A percentile compares a stretch with the other conserved stretches of the same genome.
Evolutionary conservation across 129 eudicot species (phyloP).

Genomic region (Deinandra increscens): DNA sequence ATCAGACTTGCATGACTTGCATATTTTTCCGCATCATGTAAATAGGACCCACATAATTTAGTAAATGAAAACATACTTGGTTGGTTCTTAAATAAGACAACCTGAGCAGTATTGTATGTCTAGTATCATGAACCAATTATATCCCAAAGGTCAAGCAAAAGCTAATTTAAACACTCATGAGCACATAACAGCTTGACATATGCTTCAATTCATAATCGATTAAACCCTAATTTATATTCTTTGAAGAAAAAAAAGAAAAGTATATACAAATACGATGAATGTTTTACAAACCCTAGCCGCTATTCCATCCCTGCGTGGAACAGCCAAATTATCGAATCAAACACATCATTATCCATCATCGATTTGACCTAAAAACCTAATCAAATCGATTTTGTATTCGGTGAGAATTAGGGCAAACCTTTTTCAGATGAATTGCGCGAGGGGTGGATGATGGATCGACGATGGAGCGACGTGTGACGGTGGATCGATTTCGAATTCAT

Average conservation of each 20-base stretch:
- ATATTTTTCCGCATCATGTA: neutral
- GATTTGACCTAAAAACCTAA: too few species aligned
- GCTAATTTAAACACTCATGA: neutral
- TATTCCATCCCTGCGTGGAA: neutral
- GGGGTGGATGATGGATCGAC: too few species aligned
- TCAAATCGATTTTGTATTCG: too few species aligned
- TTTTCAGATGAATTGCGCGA: too few species aligned
- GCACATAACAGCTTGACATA: neutral
- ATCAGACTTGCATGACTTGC: neutral
- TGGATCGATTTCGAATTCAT: too few species aligned
- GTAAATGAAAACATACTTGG: neutral
- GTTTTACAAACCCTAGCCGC: slow-evolving; percentile 23
- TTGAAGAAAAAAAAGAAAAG: neutral
- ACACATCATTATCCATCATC: neutral
- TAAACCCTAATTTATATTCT: neutral
- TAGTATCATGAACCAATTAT: neutral
- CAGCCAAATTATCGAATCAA: slow-evolving; percentile 8
- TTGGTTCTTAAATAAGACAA: neutral
- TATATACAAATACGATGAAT: neutral
- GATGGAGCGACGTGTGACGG: too few species aligned
- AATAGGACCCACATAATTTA: neutral
- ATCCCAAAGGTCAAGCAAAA: neutral
- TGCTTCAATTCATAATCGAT: neutral
- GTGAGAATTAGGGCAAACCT: too few species aligned
- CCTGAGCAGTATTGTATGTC: neutral